A percentile compares a stretch with the other conserved stretches of the same genome.
phyloP scores from a whole-genome alignment of 108 stramenopile species.

The Stephanodiscus triporus region DNA sequence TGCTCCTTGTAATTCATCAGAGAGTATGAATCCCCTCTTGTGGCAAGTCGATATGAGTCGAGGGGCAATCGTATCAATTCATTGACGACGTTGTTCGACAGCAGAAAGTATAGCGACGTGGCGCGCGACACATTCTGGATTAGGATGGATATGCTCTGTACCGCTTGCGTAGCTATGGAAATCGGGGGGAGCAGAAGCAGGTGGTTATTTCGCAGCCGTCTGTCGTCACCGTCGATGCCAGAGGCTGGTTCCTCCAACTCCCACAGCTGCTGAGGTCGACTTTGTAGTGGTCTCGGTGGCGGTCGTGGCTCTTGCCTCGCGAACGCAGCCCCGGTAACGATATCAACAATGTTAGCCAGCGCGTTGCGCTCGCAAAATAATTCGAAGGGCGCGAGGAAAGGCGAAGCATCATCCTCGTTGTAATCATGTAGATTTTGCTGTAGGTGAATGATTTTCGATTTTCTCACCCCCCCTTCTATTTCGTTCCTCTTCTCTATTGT shows the following conservation, averaged over 20 bases:
- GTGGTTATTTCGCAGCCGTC: constrained; percentile 5
- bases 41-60: constrained; percentile 62
- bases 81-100: constrained; percentile 84
- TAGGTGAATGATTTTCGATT: constrained; percentile 12
- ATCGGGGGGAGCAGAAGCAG: constrained; percentile 60
- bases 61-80: constrained; percentile 79
- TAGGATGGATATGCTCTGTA: constrained; percentile 86
- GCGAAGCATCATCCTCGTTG: constrained; percentile 34
- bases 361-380: constrained; percentile 79
- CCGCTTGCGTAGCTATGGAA: constrained; percentile 77
- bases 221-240: not conserved
- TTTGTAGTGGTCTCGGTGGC: constrained; percentile 5
- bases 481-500: constrained; percentile 13
- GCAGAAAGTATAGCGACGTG: constrained; percentile 79
- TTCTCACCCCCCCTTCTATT: constrained; percentile 13
- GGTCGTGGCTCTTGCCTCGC: constrained; percentile 3
- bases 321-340: constrained; percentile 69
- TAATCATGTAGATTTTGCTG: not conserved
- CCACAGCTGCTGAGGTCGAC: not conserved
- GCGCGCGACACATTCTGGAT: constrained; percentile 87
- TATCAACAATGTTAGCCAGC: constrained; percentile 62
- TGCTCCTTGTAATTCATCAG: not conserved
- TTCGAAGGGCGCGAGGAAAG: constrained; percentile 74
- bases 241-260: not conserved
- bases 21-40: not conserved